Percentiles rank a stretch among this genome's conserved stretches.
phyloP scores from a whole-genome alignment of 1,139 yeast genomes.

The Keqinozyma sinolaborantium region DNA sequence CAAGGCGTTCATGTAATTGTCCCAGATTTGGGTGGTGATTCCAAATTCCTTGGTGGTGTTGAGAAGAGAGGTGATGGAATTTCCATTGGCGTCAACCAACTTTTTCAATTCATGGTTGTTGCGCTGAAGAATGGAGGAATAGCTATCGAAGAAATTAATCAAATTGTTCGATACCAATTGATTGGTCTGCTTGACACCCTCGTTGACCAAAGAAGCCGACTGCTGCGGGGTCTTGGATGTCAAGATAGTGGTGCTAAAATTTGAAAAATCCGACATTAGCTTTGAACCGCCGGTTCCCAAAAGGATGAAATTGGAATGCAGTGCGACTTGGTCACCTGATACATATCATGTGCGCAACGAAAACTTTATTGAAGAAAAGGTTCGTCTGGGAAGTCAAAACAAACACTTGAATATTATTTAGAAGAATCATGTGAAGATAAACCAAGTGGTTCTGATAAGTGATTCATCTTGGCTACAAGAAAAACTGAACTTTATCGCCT shows the following conservation, averaged over 20 bases:
- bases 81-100: conserved; percentile 30
- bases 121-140: conserved; percentile 44
- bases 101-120: conserved; percentile 50
- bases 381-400: no score
- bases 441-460: no score
- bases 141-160: conserved; percentile 53
- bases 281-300: no score
- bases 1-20: conserved; percentile 48
- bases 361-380: no score
- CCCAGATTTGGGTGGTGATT: conserved; percentile 54
- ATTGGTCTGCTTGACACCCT: conserved; percentile 24
- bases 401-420: no score
- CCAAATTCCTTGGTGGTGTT: conserved; percentile 47
- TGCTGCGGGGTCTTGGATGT: conserved; percentile 43
- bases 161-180: conserved; percentile 28
- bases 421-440: no score
- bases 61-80: conserved; percentile 14
- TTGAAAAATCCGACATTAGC: conserved; percentile 8
- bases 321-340: no score
- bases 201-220: conserved; percentile 39
- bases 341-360: no score
- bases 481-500: no score
- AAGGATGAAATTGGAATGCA: no score
- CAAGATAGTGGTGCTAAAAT: conserved; percentile 38
- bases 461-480: no score